phyloP scores from a whole-genome alignment of 202 grass and related monocot genomes.

The Bolboschoenoplectus hybrid region DNA sequence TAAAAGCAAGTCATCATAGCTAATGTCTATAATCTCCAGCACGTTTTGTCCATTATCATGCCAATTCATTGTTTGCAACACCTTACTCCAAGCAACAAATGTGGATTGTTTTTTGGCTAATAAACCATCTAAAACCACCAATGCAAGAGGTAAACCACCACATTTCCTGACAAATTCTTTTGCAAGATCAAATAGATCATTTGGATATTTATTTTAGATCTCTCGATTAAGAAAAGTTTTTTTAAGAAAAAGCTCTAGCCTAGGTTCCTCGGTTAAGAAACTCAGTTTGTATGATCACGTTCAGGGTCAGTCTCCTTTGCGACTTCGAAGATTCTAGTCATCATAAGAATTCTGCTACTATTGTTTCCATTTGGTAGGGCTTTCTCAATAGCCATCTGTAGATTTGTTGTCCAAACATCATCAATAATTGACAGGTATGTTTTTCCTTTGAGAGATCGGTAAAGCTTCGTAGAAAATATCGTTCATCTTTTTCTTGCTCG shows the following conservation, averaged over 20 bases:
- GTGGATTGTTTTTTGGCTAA: background rate
- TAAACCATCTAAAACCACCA: background rate
- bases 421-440: background rate
- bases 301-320: background rate
- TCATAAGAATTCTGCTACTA: background rate
- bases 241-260: background rate
- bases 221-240: background rate
- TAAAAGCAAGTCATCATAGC: constrained; percentile 48
- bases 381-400: background rate
- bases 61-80: background rate
- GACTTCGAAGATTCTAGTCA: background rate
- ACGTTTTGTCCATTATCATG: background rate
- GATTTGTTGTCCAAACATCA: constrained; percentile 8
- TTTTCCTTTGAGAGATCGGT: background rate
- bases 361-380: background rate
- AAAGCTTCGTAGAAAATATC: background rate
- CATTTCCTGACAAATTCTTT: background rate
- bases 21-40: constrained; percentile 11
- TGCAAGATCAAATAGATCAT: background rate
- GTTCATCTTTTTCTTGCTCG: background rate
- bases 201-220: background rate
- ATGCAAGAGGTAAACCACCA: constrained; percentile 19
- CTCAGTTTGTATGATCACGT: background rate
- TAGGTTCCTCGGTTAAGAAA: background rate
- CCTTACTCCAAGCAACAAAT: background rate